Evolutionary conservation across 352 stramenopile genomes (phyloP), one percentile per base, ranked within the genome.

Genomic region (Peronospora destructor): DNA sequence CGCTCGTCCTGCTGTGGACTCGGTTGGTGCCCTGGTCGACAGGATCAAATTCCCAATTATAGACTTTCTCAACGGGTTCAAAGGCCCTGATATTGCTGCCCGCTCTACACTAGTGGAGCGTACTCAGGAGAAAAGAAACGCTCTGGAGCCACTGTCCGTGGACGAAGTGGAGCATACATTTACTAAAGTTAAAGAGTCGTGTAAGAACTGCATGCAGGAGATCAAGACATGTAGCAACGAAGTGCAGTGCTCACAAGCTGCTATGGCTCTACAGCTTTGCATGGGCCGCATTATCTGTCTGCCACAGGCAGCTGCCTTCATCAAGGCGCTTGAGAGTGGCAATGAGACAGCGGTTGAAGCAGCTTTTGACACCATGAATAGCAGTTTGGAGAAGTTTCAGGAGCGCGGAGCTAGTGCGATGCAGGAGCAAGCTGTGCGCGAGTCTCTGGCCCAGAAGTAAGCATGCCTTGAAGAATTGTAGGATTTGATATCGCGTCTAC

Each of bases 221-320:
- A 60, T 95, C 47, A 81, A 76, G 66, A 87, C 59, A 19, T 95
- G 87, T 64, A 60, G 58, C 38, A 77, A 67, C 37, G 79, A 96
- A 50, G 56, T 87, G 42, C 74, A 85, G 46, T 94, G 85, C 56
- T 81, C 81, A 10, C 78, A 90, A 59, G 85, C 87, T 5, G 84
- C 80, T 23, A 87, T 91, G 25, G 84, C 83, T 49, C 71, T 96
- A 11, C 87, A 93, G 49, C 73, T 93, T 14, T 96, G 87, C 66
- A 92, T 95, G 84, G 85, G 76, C 2, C 70, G 73, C 38, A 82
- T 95, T 55, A 81, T 96, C 26, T 94, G 84, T 46, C 71, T 76
- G 3, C 49, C 70, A 0, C 68, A 93, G 42, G 86, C 82, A 8
- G 49, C 47, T 40, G 57, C 67, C 21, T 91, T 91, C 48, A 76